Conservation (phyloP, 2,329 filamentous ascomycete species). For the Alternaria longipes region DNA sequence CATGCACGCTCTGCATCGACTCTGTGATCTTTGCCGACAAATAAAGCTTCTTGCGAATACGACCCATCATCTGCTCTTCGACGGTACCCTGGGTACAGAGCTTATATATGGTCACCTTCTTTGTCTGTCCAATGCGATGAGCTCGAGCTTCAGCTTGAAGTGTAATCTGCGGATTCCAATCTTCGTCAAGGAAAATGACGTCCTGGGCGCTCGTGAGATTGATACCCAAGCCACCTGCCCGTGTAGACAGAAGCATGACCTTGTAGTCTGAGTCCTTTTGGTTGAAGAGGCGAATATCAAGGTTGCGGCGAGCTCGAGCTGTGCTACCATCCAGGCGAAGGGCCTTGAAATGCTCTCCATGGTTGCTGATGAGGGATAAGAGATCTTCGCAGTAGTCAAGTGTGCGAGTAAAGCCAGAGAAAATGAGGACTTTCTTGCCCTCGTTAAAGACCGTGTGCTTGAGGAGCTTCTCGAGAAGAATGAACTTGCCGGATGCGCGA, state of each 20-base stretch:
- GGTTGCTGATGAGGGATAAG: conserved; percentile 55
- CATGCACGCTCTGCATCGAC: conserved; percentile 64
- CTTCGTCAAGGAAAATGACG: conserved; percentile 66
- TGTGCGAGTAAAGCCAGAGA: conserved; percentile 63
- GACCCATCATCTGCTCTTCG: conserved; percentile 66
- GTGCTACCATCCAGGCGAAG: conserved; percentile 63
- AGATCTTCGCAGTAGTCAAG: conserved; percentile 64
- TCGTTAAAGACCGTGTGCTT: conserved; percentile 60
- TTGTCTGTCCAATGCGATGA: conserved; percentile 64
- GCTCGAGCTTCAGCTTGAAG: conserved; percentile 64
- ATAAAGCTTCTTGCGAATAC: conserved; percentile 70
- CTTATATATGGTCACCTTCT: conserved; percentile 65
- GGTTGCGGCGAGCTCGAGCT: conserved; percentile 59
- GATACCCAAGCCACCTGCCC: conserved; percentile 65
- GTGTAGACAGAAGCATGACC: conserved; percentile 65
- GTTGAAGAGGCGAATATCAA: conserved; percentile 64
- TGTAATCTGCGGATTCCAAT: conserved; percentile 65
- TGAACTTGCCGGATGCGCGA: conserved; percentile 64
- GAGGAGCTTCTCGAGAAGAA: conserved; percentile 63
- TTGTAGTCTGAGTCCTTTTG: conserved; percentile 56
- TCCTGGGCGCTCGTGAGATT: conserved; percentile 64
- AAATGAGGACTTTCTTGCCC: conserved; percentile 65
- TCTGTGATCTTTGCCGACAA: conserved; percentile 69
- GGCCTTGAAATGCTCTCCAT: conserved; percentile 55
- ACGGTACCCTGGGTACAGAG: conserved; percentile 66